Conservation (phyloP, 306 rosid species). For the Glycyrrhiza uralensis region DNA sequence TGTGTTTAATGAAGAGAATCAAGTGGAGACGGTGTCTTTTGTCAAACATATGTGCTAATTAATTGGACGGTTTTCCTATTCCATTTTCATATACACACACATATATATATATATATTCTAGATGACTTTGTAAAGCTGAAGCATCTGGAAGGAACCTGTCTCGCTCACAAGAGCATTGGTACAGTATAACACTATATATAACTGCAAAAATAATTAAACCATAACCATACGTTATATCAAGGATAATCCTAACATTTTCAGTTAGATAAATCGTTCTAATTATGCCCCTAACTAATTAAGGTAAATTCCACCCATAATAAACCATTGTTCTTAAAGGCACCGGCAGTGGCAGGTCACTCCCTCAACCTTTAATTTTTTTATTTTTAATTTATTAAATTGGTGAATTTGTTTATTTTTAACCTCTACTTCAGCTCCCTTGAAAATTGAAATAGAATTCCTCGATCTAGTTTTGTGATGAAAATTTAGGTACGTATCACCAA, state of each 20-base stretch:
- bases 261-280: neutral
- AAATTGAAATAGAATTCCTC: neutral
- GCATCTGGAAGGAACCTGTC: neutral
- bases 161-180: neutral
- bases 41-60: neutral
- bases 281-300: no score
- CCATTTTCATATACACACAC: no score
- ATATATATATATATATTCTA: slow-evolving; percentile 12
- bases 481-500: neutral
- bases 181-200: no score
- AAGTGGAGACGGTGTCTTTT: neutral
- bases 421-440: no score
- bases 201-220: no score
- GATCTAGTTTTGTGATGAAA: neutral
- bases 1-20: slow-evolving; percentile 27
- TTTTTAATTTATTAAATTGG: no score
- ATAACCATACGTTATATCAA: no score
- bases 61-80: neutral
- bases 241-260: no score
- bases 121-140: slow-evolving; percentile 1
- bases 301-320: neutral
- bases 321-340: neutral
- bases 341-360: no score
- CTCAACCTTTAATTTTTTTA: no score
- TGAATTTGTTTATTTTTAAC: no score